Conservation (phyloP, 192 early-diverging fungal genomes). For the Gryganskiella cystojenkinii region DNA sequence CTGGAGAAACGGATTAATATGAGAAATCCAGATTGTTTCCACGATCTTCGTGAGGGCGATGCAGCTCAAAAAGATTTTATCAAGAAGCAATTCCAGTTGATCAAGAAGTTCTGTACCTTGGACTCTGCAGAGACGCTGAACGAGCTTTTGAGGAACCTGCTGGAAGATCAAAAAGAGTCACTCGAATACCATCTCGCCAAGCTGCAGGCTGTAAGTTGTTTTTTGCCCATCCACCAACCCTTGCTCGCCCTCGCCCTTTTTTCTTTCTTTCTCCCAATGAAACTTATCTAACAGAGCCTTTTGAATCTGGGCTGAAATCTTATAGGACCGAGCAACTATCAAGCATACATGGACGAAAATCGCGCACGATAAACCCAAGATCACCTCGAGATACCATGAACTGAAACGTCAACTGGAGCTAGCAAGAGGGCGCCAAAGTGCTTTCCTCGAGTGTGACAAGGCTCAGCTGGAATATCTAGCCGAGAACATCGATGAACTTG, state of each 20-base stretch:
- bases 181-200: slow-evolving; percentile 29
- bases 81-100: slow-evolving; percentile 40
- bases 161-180: slow-evolving; percentile 23
- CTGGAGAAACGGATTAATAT: slow-evolving; percentile 26
- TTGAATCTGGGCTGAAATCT: neutral
- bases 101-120: slow-evolving; percentile 32
- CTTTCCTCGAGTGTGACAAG: slow-evolving; percentile 40
- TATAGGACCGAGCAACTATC: slow-evolving; percentile 30
- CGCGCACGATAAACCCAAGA: slow-evolving; percentile 10
- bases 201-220: slow-evolving; percentile 21
- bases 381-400: slow-evolving; percentile 18
- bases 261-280: too few species aligned
- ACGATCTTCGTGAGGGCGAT: slow-evolving; percentile 37
- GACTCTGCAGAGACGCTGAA: slow-evolving; percentile 24
- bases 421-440: slow-evolving; percentile 20
- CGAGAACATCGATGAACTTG: slow-evolving; percentile 47
- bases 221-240: neutral
- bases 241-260: neutral
- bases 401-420: slow-evolving; percentile 19
- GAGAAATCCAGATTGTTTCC: slow-evolving; percentile 39
- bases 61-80: slow-evolving; percentile 37
- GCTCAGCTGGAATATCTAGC: slow-evolving; percentile 37
- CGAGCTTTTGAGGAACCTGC: slow-evolving; percentile 10
- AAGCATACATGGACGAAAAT: slow-evolving; percentile 3
- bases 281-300: neutral